Evolutionary conservation across 208 protist species (phyloP).

Genomic region (Trypanosoma caninum): DNA sequence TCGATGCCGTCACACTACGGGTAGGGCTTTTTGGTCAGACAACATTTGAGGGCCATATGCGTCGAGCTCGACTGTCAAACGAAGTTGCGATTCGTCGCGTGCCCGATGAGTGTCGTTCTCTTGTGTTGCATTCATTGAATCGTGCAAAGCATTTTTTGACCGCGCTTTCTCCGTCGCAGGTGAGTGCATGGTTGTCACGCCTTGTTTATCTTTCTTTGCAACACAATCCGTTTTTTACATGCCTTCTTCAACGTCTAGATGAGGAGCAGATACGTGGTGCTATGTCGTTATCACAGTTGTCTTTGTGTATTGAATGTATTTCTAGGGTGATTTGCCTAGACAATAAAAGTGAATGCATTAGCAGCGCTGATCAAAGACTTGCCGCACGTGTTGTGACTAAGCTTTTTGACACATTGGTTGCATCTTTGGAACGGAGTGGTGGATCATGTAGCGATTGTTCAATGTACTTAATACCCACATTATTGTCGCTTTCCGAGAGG

Average conservation of each 20-base stretch:
- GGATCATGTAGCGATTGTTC: slow-evolving; percentile 5
- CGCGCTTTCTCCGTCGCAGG: slow-evolving; percentile 39
- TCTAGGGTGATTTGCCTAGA: not conserved
- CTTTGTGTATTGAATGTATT: slow-evolving; percentile 28
- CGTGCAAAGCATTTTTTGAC: slow-evolving; percentile 12
- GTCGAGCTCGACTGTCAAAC: not conserved
- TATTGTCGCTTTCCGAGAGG: not conserved
- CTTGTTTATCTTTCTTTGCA: slow-evolving; percentile 29
- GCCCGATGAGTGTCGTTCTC: slow-evolving; percentile 23
- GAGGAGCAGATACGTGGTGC: not conserved
- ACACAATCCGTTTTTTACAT: slow-evolving; percentile 28
- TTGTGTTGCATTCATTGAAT: slow-evolving; percentile 24
- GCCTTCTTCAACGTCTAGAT: slow-evolving; percentile 24
- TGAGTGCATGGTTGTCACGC: slow-evolving; percentile 49
- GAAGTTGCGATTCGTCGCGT: slow-evolving; percentile 4
- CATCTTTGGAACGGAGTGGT: not conserved
- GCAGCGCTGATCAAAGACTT: slow-evolving; percentile 3
- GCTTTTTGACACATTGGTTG: slow-evolving; percentile 9
- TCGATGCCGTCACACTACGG: slow-evolving; percentile 51
- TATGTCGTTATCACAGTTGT: slow-evolving; percentile 33
- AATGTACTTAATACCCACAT: slow-evolving; percentile 12
- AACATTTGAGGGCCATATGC: not conserved
- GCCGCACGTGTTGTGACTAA: slow-evolving; percentile 10
- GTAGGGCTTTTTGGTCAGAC: not conserved
- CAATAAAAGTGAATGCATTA: not conserved